These are phyloP conservation scores for Dacryopinax spathularia DNA, from an alignment of 768 basidiomycete genomes.

Conservation along the genomic window DNA sequence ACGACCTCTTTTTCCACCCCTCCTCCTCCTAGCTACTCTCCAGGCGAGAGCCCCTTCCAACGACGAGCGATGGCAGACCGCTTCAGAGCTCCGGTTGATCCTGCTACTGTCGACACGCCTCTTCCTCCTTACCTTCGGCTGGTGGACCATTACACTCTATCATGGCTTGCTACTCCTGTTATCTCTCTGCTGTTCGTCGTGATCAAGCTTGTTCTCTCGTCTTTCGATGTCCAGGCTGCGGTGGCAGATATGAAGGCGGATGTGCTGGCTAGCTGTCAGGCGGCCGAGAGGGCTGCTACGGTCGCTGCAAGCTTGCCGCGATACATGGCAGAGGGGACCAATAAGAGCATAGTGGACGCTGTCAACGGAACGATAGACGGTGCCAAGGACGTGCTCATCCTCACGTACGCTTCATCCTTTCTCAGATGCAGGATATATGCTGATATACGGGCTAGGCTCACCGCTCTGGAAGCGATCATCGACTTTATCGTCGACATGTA, in stretches of 20 bases:
- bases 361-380: slow-evolving; percentile 67
- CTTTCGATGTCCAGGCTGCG: slow-evolving; percentile 50
- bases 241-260: slow-evolving; percentile 56
- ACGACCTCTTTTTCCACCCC: not conserved
- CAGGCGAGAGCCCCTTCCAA: not conserved
- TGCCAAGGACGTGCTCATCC: slow-evolving; percentile 51
- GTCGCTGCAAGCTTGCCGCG: slow-evolving; percentile 74
- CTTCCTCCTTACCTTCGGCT: slow-evolving; percentile 77
- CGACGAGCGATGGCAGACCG: not conserved
- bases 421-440: not conserved
- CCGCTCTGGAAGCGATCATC: slow-evolving; percentile 72
- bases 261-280: slow-evolving; percentile 70
- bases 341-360: slow-evolving; percentile 60
- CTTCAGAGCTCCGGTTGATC: not conserved
- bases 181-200: slow-evolving; percentile 78
- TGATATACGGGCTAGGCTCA: slow-evolving; percentile 35
- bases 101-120: slow-evolving; percentile 10
- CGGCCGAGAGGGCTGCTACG: slow-evolving; percentile 71
- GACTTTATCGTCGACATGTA: slow-evolving; percentile 88
- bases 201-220: slow-evolving; percentile 64
- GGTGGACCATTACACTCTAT: slow-evolving; percentile 66
- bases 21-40: not conserved
- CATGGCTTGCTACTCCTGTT: slow-evolving; percentile 85
- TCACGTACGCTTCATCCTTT: slow-evolving; percentile 15
- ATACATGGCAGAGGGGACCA: slow-evolving; percentile 74